Evolutionary conservation across 179 eudicot species (phyloP).

Genomic region (Beta lomatogona): DNA sequence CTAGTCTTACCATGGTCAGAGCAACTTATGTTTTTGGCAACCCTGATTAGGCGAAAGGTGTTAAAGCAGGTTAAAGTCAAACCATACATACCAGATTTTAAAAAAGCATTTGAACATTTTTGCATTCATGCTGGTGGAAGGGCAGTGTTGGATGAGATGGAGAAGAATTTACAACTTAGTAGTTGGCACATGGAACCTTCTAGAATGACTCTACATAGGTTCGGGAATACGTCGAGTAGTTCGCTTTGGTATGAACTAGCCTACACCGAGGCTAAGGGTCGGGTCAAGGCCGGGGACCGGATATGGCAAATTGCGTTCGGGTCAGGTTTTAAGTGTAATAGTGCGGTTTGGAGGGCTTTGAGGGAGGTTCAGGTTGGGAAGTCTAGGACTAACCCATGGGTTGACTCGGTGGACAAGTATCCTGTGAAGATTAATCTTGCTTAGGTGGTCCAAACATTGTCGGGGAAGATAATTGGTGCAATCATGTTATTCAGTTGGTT

Average conservation of each 20-base stretch:
- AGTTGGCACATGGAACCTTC: slow-evolving; percentile 90
- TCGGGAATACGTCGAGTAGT: slow-evolving; percentile 84
- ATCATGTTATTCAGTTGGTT: background rate
- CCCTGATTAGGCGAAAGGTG: slow-evolving; percentile 53
- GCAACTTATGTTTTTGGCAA: slow-evolving; percentile 60
- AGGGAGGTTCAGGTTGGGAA: slow-evolving; percentile 42
- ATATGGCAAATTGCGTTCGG: slow-evolving; percentile 90
- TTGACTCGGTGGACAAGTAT: slow-evolving; percentile 52
- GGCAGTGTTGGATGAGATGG: slow-evolving; percentile 69
- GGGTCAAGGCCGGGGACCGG: slow-evolving; percentile 60
- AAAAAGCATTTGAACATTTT: slow-evolving; percentile 76
- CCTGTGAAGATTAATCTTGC: slow-evolving; percentile 54
- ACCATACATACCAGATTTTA: slow-evolving; percentile 80
- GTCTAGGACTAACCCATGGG: slow-evolving; percentile 64
- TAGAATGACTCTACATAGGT: slow-evolving; percentile 75
- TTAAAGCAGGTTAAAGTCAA: slow-evolving; percentile 53
- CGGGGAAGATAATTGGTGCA: background rate
- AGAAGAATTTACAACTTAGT: slow-evolving; percentile 57
- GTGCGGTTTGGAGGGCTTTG: slow-evolving; percentile 80
- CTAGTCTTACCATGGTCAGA: slow-evolving; percentile 72
- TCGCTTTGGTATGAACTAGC: slow-evolving; percentile 79
- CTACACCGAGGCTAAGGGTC: slow-evolving; percentile 68
- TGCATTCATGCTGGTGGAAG: slow-evolving; percentile 82
- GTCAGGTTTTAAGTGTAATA: slow-evolving; percentile 86
- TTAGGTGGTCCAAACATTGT: slow-evolving; percentile 19